Conservation (phyloP, 75 land plant genomes). For the Ceratopteris richardii region DNA sequence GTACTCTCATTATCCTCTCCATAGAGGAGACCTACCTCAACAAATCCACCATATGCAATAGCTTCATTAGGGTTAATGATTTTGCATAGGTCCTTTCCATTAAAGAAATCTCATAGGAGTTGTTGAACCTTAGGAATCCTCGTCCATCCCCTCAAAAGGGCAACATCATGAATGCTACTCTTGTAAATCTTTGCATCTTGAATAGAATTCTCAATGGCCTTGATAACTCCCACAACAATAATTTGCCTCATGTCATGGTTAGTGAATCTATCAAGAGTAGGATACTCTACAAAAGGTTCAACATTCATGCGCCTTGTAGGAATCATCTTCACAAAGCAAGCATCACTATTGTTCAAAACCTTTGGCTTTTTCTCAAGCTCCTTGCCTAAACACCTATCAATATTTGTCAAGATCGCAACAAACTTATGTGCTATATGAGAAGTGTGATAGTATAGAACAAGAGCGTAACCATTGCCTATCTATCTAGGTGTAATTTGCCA, state of each 20-base stretch:
- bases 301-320: conserved; percentile 87
- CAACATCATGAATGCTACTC: too few relatives aligned
- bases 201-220: conserved; percentile 20
- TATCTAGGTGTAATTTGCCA: conserved; percentile 49
- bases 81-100: too few relatives aligned
- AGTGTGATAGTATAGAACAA: too few relatives aligned
- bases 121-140: too few relatives aligned
- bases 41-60: too few relatives aligned
- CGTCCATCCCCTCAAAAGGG: too few relatives aligned
- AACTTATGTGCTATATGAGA: conserved; percentile 37
- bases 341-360: conserved; percentile 20
- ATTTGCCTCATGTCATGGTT: conserved; percentile 29
- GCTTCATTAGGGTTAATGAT: too few relatives aligned
- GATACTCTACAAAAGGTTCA: conserved; percentile 74
- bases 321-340: conserved; percentile 32
- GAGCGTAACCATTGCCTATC: too few relatives aligned
- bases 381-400: conserved; percentile 17
- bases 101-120: too few relatives aligned
- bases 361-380: conserved; percentile 52
- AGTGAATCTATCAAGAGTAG: conserved; percentile 77
- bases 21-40: too few relatives aligned
- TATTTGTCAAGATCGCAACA: conserved; percentile 21
- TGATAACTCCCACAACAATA: conserved; percentile 17
- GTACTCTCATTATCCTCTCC: too few relatives aligned
- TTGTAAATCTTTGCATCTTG: too few relatives aligned